Evolutionary conservation across 2,329 filamentous ascomycete species (phyloP), one percentile per base, ranked within the genome.

Genomic region (Leptoxyphium fumago): DNA sequence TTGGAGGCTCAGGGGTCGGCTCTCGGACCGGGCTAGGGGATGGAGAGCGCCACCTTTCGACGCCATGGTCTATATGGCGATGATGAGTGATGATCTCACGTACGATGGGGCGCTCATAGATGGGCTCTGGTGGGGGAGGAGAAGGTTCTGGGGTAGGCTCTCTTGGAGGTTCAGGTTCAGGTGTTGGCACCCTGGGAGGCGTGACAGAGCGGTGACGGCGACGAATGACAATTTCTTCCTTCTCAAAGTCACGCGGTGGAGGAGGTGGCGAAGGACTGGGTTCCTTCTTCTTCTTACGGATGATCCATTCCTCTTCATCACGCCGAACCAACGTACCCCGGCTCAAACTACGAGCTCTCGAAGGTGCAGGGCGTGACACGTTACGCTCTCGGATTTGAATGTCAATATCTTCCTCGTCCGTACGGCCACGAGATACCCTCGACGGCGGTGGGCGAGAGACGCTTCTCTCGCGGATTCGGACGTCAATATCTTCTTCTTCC

Each of bases 81-180:
- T 91, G 89, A 64, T 91, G 84, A 0, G 85, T 93, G 51, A 93
- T 88, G 46, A 94, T 79, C 59, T 94, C 84, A 56, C 89, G 78
- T 63, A 89, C 84, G 53, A 94, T 85, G 1, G 81, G 82, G 15
- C 80, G 79, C 18, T 18, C 21, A 38, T 78, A 74, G 54, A 91
- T 80, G 39, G 82, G 72, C 50, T 74, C 73, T 28, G 77, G 78
- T 39, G 73, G 71, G 40, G 66, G 66, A 29, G 66, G 62, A 32
- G 65, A 64, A 8, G 67, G 64, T 40, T 65, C 61, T 41, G 76
- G 75, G 15, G 74, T 72, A 3, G 72, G 69, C 15, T 71, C 61
- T 13, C 68, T 69, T 10, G 71, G 71, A 6, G 45, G 45, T 14
- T 46, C 44, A 38, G 56, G 55, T 15, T 36, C 32, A 36, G 32